phyloP scores from a whole-genome alignment of 1,139 yeast species.

The Starmera stellimalicola region DNA sequence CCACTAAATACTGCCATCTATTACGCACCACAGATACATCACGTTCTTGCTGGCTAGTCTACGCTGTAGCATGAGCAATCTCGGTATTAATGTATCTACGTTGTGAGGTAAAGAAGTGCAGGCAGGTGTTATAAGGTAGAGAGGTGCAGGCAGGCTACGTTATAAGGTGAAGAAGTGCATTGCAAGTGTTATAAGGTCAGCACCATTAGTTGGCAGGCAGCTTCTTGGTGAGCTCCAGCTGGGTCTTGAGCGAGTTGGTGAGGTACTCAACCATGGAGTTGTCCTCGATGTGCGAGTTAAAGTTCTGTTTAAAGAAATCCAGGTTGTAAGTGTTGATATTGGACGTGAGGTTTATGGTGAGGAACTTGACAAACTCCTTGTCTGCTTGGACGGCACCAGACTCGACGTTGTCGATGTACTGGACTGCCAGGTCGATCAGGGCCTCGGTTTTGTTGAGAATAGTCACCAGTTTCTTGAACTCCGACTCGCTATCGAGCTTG shows the following conservation, averaged over 20 bases:
- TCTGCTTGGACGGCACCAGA: slow-evolving; percentile 38
- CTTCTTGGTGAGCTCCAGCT: slow-evolving; percentile 70
- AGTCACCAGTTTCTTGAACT: background rate
- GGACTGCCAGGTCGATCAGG: slow-evolving; percentile 49
- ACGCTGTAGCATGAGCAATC: no score
- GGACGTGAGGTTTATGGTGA: slow-evolving; percentile 56
- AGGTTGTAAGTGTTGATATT: slow-evolving; percentile 40
- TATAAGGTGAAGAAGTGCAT: background rate
- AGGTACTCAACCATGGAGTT: slow-evolving; percentile 76
- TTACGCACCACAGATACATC: no score
- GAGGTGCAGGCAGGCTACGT: background rate
- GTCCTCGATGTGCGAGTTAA: slow-evolving; percentile 73
- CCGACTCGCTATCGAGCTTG: slow-evolving; percentile 18
- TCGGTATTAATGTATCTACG: no score
- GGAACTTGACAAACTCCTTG: slow-evolving; percentile 53
- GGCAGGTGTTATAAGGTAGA: no score
- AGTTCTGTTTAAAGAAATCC: slow-evolving; percentile 48
- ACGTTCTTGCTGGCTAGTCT: no score
- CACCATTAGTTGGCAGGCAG: slow-evolving; percentile 37
- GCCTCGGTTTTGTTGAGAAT: slow-evolving; percentile 42
- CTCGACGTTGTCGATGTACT: slow-evolving; percentile 36
- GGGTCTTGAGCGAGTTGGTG: slow-evolving; percentile 80
- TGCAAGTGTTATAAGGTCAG: background rate
- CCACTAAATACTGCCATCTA: no score
- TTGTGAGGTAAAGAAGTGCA: no score